Conservation (phyloP, 1,139 yeast genomes). For the Meyerozyma elateridarum region DNA sequence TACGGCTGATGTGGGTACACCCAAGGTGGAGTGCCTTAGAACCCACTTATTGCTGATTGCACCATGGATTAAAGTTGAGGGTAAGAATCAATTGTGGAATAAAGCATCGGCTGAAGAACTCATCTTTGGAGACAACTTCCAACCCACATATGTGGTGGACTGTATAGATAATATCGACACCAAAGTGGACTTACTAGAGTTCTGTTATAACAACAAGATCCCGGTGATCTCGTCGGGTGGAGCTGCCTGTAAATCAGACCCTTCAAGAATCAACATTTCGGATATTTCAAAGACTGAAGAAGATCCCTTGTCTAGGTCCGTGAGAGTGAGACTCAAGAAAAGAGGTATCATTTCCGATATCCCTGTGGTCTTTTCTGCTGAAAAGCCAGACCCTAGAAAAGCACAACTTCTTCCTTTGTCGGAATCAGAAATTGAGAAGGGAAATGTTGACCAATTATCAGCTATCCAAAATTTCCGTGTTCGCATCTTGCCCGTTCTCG, state of each 20-base stretch:
- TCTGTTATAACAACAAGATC: slow-evolving; percentile 55
- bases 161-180: slow-evolving; percentile 96
- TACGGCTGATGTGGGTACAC: slow-evolving; percentile 79
- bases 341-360: slow-evolving; percentile 73
- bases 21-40: slow-evolving; percentile 79
- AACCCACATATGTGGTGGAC: slow-evolving; percentile 77
- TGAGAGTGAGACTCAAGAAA: slow-evolving; percentile 75
- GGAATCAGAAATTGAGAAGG: slow-evolving; percentile 72
- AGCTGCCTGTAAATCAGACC: slow-evolving; percentile 72
- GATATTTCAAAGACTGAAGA: slow-evolving; percentile 65
- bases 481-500: slow-evolving; percentile 87
- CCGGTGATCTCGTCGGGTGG: slow-evolving; percentile 88
- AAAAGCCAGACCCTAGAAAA: slow-evolving; percentile 93
- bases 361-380: slow-evolving; percentile 88
- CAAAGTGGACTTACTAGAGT: slow-evolving; percentile 80
- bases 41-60: slow-evolving; percentile 64
- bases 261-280: slow-evolving; percentile 40
- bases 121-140: slow-evolving; percentile 47
- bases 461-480: slow-evolving; percentile 89
- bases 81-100: slow-evolving; percentile 74
- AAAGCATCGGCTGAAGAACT: slow-evolving; percentile 57
- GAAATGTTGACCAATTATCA: slow-evolving; percentile 81
- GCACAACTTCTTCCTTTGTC: slow-evolving; percentile 82
- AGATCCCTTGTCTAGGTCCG: slow-evolving; percentile 88
- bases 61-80: slow-evolving; percentile 87